Evolutionary conservation across 2,329 filamentous ascomycete species (phyloP), one percentile per base, ranked within the genome.

Genomic region (Botrytis hyacinthi): DNA sequence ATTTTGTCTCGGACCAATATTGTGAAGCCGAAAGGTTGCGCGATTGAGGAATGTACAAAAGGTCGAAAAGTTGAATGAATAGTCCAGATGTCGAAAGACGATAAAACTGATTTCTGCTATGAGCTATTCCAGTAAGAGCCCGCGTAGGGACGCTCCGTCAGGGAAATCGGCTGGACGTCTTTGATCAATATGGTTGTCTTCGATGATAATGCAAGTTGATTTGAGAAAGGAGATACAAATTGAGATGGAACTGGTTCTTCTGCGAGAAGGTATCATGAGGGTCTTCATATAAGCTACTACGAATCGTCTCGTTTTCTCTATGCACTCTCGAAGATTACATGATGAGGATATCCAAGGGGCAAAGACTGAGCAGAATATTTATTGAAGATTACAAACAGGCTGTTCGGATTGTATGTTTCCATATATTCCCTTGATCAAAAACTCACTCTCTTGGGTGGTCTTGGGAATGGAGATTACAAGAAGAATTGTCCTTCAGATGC

Each of bases 81-180:
- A 86, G 82, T 88, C 87, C 88, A 91, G 89, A 87, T 87, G 86
- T 85, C 82, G 74, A 78, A 84, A 60, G 71, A 69, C 40, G 63
- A 69, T 46, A 69, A 73, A 90, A 87, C 85, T 84, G 86, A 84
- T 82, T 83, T 84, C 84, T 85, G 86, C 91, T 89, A 93, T 93
- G 92, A 93, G 92, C 89, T 87, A 81, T 85, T 87, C 84, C 82
- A 91, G 88, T 91, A 92, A 93, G 91, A 92, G 84, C 88, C 88
- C 91, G 48, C 88, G 84, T 82, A 90, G 89, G 88, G 88, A 85
- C 91, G 87, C 92, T 93, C 92, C 92, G 91, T 94, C 91, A 88
- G 90, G 87, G 83, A 82, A 83, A 84, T 83, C 86, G 87, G 85
- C 91, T 91, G 92, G 92, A 88, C 81, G 79, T 29, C 32, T 79